Percentiles rank a stretch among this genome's conserved stretches.
Evolutionary conservation across 352 stramenopile genomes (phyloP).

Genomic region (Blastocystis sp.): DNA sequence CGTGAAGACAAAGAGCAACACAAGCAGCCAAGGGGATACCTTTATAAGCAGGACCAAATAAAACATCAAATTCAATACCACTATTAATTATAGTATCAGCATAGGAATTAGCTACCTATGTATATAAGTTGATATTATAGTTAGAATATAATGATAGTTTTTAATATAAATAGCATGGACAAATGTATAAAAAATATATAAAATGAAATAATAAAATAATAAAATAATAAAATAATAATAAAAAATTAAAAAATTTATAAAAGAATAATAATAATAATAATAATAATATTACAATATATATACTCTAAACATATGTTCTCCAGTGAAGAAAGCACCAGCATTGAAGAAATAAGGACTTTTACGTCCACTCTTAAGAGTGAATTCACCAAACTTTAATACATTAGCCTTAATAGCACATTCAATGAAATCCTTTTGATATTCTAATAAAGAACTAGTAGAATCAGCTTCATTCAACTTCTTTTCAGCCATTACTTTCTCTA

Average conservation of each 20-base stretch:
- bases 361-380: slow-evolving; percentile 87
- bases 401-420: slow-evolving; percentile 74
- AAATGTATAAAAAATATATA: too few relatives aligned
- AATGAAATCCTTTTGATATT: slow-evolving; percentile 78
- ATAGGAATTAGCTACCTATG: slow-evolving; percentile 36
- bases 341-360: slow-evolving; percentile 99
- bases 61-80: slow-evolving; percentile 79
- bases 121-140: too few relatives aligned
- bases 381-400: slow-evolving; percentile 89
- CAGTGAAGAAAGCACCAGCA: slow-evolving; percentile 80
- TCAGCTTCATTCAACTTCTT: neutral
- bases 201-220: too few relatives aligned
- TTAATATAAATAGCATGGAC: too few relatives aligned
- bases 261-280: too few relatives aligned
- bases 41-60: slow-evolving; percentile 99
- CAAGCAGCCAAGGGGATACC: slow-evolving; percentile 83
- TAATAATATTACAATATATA: too few relatives aligned
- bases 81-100: slow-evolving; percentile 48
- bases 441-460: slow-evolving; percentile 37
- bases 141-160: too few relatives aligned
- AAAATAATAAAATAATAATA: slow-evolving; percentile 3
- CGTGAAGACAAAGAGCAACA: slow-evolving; percentile 71
- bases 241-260: slow-evolving; percentile 51
- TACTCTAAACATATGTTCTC: slow-evolving; percentile 63
- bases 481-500: slow-evolving; percentile 11